phyloP scores from a whole-genome alignment of 2,329 filamentous ascomycete genomes.

The Chaetomium sp. region DNA sequence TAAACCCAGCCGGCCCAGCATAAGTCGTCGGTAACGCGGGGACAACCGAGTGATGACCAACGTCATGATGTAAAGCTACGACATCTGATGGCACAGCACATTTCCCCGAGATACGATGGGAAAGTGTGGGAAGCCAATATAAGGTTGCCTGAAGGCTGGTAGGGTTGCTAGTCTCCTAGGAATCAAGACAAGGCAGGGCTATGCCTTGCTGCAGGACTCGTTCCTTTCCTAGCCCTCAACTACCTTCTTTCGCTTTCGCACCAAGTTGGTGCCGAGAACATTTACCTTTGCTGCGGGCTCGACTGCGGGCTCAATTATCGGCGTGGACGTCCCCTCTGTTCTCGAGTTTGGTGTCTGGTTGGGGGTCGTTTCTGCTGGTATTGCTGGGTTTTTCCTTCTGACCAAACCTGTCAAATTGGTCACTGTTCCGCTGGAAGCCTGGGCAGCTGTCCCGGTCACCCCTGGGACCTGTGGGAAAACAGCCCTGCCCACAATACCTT shows the following conservation, averaged over 20 bases:
- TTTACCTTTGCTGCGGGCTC: conserved; percentile 27
- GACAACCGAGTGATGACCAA: too few species aligned
- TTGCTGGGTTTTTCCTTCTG: conserved; percentile 27
- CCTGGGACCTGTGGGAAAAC: conserved; percentile 18
- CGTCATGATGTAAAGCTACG: too few species aligned
- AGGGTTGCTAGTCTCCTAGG: too few species aligned
- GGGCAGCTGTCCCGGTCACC: conserved; percentile 18
- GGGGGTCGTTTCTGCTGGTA: neutral
- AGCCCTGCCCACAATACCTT: conserved; percentile 40
- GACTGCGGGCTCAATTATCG: conserved; percentile 22
- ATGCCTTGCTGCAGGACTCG: too few species aligned
- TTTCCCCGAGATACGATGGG: too few species aligned
- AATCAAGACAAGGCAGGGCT: too few species aligned
- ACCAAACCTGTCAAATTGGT: conserved; percentile 46
- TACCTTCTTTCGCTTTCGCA: conserved; percentile 47
- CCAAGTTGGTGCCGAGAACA: conserved; percentile 30
- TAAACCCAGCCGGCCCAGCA: too few species aligned
- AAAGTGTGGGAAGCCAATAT: too few species aligned
- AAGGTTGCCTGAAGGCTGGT: too few species aligned
- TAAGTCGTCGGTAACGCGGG: too few species aligned
- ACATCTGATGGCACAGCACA: too few species aligned
- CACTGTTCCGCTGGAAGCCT: conserved; percentile 24
- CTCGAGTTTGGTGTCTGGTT: neutral
- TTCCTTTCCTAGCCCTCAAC: conserved; percentile 5
- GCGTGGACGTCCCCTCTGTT: neutral